Percentiles rank a stretch among this genome's conserved stretches.
Evolutionary conservation across 169 alveolate genomes (phyloP).

Genomic region (Neospora caninum): DNA sequence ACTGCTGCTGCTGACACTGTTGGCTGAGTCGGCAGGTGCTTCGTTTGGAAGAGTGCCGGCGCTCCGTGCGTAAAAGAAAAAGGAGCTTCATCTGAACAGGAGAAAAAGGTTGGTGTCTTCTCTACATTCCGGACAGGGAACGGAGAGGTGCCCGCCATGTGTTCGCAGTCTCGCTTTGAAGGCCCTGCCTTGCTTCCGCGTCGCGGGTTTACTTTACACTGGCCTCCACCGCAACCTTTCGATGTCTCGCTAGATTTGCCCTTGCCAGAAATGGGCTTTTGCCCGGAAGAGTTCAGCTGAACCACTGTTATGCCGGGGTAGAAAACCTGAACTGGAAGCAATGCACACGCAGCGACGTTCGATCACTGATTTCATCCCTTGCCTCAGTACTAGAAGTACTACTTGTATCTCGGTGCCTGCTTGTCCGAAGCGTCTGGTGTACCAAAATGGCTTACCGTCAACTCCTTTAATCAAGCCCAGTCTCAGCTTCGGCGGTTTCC

Average conservation of each 20-base stretch:
- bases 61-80: neutral
- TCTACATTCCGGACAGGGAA: neutral
- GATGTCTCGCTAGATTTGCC: neutral
- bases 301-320: slow-evolving; percentile 24
- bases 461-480: slow-evolving; percentile 41
- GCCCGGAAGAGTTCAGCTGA: slow-evolving; percentile 1
- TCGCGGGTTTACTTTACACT: neutral
- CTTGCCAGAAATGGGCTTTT: neutral
- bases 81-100: neutral
- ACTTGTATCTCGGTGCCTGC: neutral
- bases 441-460: slow-evolving; percentile 9
- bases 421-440: neutral
- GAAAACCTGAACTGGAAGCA: slow-evolving; percentile 14
- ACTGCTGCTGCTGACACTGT: neutral
- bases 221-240: slow-evolving; percentile 1
- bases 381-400: too few species aligned
- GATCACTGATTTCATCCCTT: too few species aligned
- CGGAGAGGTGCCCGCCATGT: neutral
- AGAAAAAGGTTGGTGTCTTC: neutral
- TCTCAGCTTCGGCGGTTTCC: slow-evolving; percentile 35
- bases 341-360: neutral
- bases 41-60: neutral
- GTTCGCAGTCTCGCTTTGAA: neutral
- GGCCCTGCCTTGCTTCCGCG: neutral
- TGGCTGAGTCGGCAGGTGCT: neutral